phyloP scores from a whole-genome alignment of 2,329 filamentous ascomycete species.

The Teratosphaeria epicoccoides region DNA sequence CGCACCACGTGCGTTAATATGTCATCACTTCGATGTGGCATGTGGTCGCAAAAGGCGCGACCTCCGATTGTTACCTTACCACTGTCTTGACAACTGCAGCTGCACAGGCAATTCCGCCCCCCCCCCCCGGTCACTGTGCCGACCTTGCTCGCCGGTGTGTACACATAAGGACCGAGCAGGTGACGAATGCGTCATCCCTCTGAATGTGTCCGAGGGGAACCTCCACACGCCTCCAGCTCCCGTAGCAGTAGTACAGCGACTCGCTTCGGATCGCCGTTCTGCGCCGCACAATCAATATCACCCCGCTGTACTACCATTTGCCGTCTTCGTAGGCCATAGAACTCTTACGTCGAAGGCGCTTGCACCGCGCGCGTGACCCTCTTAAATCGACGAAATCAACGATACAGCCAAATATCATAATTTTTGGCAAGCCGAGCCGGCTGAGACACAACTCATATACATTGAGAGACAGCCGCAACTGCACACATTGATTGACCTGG shows the following conservation, averaged over 20 bases:
- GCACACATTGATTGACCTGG: too few relatives aligned
- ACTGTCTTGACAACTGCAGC: neutral
- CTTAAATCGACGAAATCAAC: neutral
- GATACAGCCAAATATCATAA: neutral
- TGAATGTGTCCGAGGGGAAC: neutral
- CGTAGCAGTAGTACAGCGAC: too few relatives aligned
- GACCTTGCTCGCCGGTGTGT: too few relatives aligned
- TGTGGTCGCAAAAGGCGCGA: neutral
- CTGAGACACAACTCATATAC: too few relatives aligned
- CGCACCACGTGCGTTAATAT: neutral
- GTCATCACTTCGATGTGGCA: neutral
- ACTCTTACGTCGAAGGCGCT: neutral
- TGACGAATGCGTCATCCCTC: neutral
- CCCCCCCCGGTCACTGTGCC: too few relatives aligned
- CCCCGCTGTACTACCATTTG: neutral
- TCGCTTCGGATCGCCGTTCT: neutral
- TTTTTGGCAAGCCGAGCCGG: neutral
- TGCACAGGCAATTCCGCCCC: too few relatives aligned
- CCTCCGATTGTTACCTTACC: neutral
- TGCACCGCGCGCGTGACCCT: neutral
- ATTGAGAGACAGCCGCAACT: neutral
- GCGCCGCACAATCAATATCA: neutral
- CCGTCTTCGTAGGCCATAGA: neutral
- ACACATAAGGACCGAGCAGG: neutral
- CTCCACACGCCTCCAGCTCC: neutral